Evolutionary conservation across 1,139 yeast species (phyloP).

Genomic region (Protomyces inouyei): DNA sequence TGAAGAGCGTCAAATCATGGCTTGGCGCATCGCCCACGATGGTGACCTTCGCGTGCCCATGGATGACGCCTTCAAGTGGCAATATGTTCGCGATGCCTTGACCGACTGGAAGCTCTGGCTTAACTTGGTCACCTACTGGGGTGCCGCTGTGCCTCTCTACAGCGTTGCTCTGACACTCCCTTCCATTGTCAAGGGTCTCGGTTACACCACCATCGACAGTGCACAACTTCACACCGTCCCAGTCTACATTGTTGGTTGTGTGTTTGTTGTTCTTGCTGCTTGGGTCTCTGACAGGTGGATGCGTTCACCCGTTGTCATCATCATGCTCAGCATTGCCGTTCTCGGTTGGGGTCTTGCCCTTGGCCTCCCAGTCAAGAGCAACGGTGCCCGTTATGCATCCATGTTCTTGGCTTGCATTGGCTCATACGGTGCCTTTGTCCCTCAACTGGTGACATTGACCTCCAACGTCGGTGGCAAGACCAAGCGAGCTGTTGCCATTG

Average conservation of each 20-base stretch:
- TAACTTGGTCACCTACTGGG: constrained; percentile 17
- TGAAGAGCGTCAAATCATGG: constrained; percentile 37
- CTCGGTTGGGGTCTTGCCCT: constrained; percentile 1
- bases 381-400: constrained; percentile 20
- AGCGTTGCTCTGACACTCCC: neutral
- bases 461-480: constrained; percentile 5
- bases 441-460: neutral
- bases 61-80: constrained; percentile 26
- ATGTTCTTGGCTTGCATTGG: constrained; percentile 23
- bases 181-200: neutral
- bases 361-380: neutral
- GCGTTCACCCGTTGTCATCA: neutral
- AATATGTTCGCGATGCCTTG: constrained; percentile 10
- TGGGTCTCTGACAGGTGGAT: neutral
- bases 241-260: constrained; percentile 7
- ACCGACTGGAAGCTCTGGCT: constrained; percentile 25
- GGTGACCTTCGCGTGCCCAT: constrained; percentile 20
- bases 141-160: constrained; percentile 29
- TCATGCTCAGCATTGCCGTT: neutral
- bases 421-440: neutral
- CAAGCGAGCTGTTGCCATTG: constrained; percentile 36
- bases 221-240: constrained; percentile 4
- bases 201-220: neutral
- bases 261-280: constrained; percentile 9
- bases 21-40: constrained; percentile 9